phyloP scores from a whole-genome alignment of 148 eudicot genomes.

The Chenopodium quinoa region DNA sequence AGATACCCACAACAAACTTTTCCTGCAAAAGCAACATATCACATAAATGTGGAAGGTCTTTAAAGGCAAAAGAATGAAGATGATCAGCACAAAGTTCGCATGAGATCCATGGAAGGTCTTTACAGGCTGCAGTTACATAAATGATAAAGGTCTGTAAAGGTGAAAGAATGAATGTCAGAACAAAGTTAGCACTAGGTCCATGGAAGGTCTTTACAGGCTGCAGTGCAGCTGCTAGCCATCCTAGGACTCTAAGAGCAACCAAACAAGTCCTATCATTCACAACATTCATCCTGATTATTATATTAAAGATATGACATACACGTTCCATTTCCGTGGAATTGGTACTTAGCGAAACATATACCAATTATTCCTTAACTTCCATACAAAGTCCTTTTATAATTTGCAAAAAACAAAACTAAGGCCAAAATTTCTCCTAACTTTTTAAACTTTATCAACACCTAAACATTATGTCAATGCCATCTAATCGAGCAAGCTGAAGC shows the following conservation, averaged over 20 bases:
- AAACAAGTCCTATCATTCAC: too few species aligned
- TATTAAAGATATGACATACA: too few species aligned
- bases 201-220: background rate
- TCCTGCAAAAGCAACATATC: slow-evolving; percentile 43
- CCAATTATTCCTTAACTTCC: too few species aligned
- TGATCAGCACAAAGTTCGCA: background rate
- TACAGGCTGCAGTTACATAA: background rate
- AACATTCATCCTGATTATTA: too few species aligned
- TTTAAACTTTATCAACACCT: background rate
- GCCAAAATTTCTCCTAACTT: background rate
- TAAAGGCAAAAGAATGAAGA: background rate
- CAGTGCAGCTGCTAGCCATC: too few species aligned
- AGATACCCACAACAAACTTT: slow-evolving; percentile 75
- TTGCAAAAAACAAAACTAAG: background rate
- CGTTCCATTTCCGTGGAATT: too few species aligned
- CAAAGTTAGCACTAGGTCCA: background rate
- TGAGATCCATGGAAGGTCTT: background rate
- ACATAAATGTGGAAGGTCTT: background rate
- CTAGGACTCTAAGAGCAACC: too few species aligned
- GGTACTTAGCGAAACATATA: too few species aligned
- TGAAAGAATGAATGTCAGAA: background rate
- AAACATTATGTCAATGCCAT: background rate
- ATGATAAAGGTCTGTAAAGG: background rate
- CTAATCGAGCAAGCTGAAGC: background rate
- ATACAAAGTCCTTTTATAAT: too few species aligned